Percentiles rank a stretch among this genome's conserved stretches.
phyloP scores from a whole-genome alignment of 495 filamentous ascomycete species.

The Lasiosphaeria hispida region DNA sequence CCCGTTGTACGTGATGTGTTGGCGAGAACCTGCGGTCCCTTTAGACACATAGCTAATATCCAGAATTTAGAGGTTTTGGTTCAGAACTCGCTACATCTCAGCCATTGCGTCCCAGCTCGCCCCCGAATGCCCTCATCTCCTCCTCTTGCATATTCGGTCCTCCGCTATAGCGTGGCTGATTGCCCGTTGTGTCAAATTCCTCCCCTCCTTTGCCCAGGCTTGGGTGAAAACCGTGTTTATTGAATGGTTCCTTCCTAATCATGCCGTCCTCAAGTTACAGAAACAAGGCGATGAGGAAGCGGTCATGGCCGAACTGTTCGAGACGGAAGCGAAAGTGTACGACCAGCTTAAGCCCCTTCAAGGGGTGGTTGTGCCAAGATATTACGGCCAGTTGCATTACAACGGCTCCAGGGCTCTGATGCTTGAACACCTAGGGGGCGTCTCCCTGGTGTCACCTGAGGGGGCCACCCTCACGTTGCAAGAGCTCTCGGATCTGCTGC shows the following conservation, averaged over 20 bases:
- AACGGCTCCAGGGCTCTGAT: constrained; percentile 7
- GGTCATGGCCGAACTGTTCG: constrained; percentile 4
- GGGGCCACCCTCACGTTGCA: constrained; percentile 11
- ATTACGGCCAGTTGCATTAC: not conserved
- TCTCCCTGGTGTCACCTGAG: constrained; percentile 5
- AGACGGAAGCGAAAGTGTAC: constrained; percentile 5
- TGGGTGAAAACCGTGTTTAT: not conserved
- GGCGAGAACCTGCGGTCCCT: not conserved
- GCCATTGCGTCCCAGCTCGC: too few relatives aligned
- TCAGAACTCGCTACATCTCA: constrained; percentile 11
- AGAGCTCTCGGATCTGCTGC: constrained; percentile 13
- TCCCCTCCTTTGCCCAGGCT: constrained; percentile 9
- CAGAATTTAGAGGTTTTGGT: constrained; percentile 4
- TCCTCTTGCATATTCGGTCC: constrained; percentile 1
- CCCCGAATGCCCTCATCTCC: not conserved
- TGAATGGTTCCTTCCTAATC: constrained; percentile 4
- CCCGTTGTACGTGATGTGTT: not conserved
- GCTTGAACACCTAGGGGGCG: constrained; percentile 5
- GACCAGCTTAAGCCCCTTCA: constrained; percentile 7
- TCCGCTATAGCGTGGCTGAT: not conserved
- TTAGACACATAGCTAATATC: not conserved
- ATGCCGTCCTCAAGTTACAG: constrained; percentile 2
- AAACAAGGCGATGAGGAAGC: constrained; percentile 7
- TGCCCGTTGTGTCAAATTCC: not conserved
- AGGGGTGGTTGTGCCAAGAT: constrained; percentile 12